These are phyloP conservation scores for Ustilago crameri DNA, from an alignment of 1,284 basidiomycete genomes.

Conservation along the genomic window DNA sequence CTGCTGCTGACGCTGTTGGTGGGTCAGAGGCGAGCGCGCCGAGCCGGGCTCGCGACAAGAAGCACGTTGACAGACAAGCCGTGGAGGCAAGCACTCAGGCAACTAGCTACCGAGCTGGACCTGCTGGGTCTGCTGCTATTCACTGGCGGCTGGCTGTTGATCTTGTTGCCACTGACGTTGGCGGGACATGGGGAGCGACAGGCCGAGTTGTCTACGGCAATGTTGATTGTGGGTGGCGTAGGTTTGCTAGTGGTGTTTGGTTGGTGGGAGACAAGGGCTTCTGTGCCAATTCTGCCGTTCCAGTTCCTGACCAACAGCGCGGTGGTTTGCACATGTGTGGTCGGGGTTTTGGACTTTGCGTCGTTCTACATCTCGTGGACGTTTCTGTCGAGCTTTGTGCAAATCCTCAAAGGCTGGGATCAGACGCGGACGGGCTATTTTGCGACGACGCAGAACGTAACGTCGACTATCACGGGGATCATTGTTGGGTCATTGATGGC, in stretches of 20 bases:
- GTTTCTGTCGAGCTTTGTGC: constrained; percentile 64
- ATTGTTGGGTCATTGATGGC: constrained; percentile 74
- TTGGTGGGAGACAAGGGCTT: constrained; percentile 70
- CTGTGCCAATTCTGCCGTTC: constrained; percentile 70
- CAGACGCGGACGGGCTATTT: constrained; percentile 65
- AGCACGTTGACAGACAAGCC: constrained; percentile 37
- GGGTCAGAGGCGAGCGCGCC: constrained; percentile 57
- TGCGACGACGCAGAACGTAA: constrained; percentile 71
- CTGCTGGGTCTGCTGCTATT: constrained; percentile 77
- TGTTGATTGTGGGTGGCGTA: constrained; percentile 66
- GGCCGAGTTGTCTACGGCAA: constrained; percentile 23
- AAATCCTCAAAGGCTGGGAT: constrained; percentile 65
- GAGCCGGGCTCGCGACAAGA: constrained; percentile 40
- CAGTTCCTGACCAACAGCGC: constrained; percentile 66
- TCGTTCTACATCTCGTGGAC: constrained; percentile 69
- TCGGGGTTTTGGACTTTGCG: constrained; percentile 68
- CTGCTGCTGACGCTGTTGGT: constrained; percentile 60
- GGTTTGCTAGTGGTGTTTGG: constrained; percentile 69
- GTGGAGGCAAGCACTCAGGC: constrained; percentile 35
- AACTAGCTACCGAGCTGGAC: constrained; percentile 73
- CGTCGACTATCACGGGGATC: constrained; percentile 77
- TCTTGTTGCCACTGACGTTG: constrained; percentile 78
- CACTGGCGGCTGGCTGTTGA: constrained; percentile 72
- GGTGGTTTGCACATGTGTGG: constrained; percentile 65
- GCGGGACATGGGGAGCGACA: constrained; percentile 59